A percentile compares a stretch with the other conserved stretches of the same genome.
Evolutionary conservation across 2,329 filamentous ascomycete species (phyloP).

Genomic region (Aspergillus sojae): DNA sequence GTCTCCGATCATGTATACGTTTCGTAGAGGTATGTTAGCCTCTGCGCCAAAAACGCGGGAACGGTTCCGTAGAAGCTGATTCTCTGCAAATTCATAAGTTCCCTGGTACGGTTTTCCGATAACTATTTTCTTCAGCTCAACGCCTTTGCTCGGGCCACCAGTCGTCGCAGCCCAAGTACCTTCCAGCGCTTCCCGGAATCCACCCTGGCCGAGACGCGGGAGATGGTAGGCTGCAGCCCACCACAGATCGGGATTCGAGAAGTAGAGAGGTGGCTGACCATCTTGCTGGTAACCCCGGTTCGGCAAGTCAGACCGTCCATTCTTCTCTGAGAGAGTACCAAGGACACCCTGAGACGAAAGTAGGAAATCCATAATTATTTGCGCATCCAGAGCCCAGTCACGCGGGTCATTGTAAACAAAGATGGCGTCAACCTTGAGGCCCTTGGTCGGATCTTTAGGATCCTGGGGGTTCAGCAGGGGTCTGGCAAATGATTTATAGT

Average conservation of each 20-base stretch:
- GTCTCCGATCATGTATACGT: constrained; percentile 93
- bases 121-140: constrained; percentile 63
- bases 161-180: constrained; percentile 79
- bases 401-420: constrained; percentile 95
- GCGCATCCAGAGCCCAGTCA: constrained; percentile 90
- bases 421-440: constrained; percentile 81
- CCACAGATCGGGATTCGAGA: constrained; percentile 85
- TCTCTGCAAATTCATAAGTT: constrained; percentile 85
- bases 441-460: constrained; percentile 47
- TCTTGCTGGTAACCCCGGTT: constrained; percentile 82
- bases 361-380: constrained; percentile 81
- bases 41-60: constrained; percentile 47
- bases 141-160: constrained; percentile 54
- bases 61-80: constrained; percentile 66
- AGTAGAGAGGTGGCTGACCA: constrained; percentile 78
- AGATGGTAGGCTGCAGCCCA: constrained; percentile 87
- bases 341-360: constrained; percentile 77
- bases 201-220: constrained; percentile 87
- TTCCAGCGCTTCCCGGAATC: constrained; percentile 78
- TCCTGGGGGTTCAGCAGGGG: constrained; percentile 40
- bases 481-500: constrained; percentile 57
- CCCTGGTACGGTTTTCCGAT: constrained; percentile 80
- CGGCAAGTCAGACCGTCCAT: constrained; percentile 65
- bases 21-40: constrained; percentile 56
- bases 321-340: constrained; percentile 76